Evolutionary conservation across 2,329 filamentous ascomycete genomes (phyloP).

Genomic region (Colletotrichum camelliae): DNA sequence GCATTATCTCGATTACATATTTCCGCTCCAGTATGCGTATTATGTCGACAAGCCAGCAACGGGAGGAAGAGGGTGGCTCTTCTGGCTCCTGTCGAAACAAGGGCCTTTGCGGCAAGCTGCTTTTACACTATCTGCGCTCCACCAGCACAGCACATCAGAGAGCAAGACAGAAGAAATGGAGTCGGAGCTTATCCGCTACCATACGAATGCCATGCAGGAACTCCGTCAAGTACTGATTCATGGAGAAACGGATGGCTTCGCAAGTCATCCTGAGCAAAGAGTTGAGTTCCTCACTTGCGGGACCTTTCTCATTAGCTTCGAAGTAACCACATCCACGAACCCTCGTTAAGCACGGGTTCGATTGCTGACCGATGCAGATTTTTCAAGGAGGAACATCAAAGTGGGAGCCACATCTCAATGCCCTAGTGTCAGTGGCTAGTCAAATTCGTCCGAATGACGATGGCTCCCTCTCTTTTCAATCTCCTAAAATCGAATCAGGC

Average conservation of each 20-base stretch:
- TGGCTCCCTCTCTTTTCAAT: background rate
- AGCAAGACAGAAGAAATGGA: constrained; percentile 24
- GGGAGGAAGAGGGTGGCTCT: constrained; percentile 31
- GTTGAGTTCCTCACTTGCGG: constrained; percentile 31
- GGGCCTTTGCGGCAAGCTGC: constrained; percentile 29
- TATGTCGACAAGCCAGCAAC: constrained; percentile 28
- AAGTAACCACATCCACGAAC: constrained; percentile 16
- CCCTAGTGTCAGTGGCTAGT: background rate
- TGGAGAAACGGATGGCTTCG: background rate
- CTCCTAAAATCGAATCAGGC: background rate
- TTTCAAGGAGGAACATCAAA: constrained; percentile 14
- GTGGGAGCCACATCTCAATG: constrained; percentile 15
- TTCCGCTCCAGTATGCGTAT: constrained; percentile 30
- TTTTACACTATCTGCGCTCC: constrained; percentile 29
- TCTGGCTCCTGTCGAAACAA: constrained; percentile 25
- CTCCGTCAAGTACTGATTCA: constrained; percentile 24
- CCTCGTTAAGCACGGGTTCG: background rate
- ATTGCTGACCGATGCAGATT: background rate
- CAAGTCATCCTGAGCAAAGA: constrained; percentile 21
- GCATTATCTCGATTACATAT: constrained; percentile 33
- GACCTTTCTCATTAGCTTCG: constrained; percentile 29
- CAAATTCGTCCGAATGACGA: background rate
- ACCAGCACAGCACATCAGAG: constrained; percentile 27
- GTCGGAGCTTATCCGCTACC: constrained; percentile 26
- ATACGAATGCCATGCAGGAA: constrained; percentile 30